These are phyloP conservation scores for Nephelium lappaceum DNA, from an alignment of 345 rosid species.

Conservation along the genomic window DNA sequence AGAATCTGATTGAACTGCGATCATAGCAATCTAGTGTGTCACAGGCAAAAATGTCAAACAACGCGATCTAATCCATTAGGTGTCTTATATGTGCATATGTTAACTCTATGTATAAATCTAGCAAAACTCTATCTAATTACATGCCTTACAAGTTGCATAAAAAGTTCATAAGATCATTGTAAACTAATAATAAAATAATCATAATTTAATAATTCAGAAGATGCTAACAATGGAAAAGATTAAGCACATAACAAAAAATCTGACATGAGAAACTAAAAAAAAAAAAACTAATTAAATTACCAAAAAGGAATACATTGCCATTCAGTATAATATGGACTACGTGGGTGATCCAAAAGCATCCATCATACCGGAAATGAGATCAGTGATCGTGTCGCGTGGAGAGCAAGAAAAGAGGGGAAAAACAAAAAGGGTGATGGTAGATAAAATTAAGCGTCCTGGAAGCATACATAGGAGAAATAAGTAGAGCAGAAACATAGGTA, in stretches of 20 bases:
- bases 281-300: neutral
- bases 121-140: neutral
- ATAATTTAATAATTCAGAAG: neutral
- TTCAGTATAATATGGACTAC: neutral
- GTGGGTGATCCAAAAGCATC: neutral
- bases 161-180: neutral
- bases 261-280: too few relatives aligned
- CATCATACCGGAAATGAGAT: neutral
- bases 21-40: constrained; percentile 54
- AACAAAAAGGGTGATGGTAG: too few relatives aligned
- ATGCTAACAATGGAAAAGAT: neutral
- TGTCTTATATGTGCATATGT: neutral
- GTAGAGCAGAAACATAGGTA: neutral
- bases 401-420: too few relatives aligned
- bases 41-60: too few relatives aligned
- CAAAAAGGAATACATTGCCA: neutral
- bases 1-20: constrained; percentile 88
- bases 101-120: neutral
- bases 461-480: neutral
- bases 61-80: neutral
- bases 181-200: neutral
- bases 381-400: constrained; percentile 30
- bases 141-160: neutral
- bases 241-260: neutral
- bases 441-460: too few relatives aligned